Conservation (phyloP, 2,329 filamentous ascomycete species). For the Aspergillus versicolor region DNA sequence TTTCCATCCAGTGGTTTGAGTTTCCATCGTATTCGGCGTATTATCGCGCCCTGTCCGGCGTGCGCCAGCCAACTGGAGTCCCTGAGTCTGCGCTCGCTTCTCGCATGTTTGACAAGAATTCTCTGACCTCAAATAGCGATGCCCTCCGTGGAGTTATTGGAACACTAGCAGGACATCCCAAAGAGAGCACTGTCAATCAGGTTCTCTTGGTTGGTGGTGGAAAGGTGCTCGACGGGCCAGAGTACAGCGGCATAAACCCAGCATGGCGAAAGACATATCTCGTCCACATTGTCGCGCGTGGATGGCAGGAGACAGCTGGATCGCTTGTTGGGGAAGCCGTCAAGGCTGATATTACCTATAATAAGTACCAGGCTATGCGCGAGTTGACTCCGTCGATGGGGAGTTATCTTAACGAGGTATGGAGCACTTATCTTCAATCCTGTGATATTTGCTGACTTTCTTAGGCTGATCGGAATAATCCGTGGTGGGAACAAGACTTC, state of each 20-base stretch:
- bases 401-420: slow-evolving; percentile 38
- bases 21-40: slow-evolving; percentile 28
- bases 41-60: slow-evolving; percentile 28
- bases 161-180: slow-evolving; percentile 4
- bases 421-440: too few relatives aligned
- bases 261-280: slow-evolving; percentile 51
- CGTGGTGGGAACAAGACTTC: slow-evolving; percentile 15
- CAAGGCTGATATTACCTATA: slow-evolving; percentile 30
- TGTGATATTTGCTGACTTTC: not conserved
- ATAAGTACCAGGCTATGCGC: slow-evolving; percentile 32
- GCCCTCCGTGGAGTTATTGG: slow-evolving; percentile 9
- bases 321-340: slow-evolving; percentile 18
- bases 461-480: slow-evolving; percentile 19
- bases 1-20: slow-evolving; percentile 22
- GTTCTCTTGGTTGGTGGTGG: slow-evolving; percentile 27
- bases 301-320: slow-evolving; percentile 12
- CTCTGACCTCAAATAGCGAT: slow-evolving; percentile 4
- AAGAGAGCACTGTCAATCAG: slow-evolving; percentile 20
- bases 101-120: slow-evolving; percentile 23
- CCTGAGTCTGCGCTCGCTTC: slow-evolving; percentile 22
- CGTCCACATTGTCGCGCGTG: slow-evolving; percentile 28
- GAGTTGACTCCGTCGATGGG: slow-evolving; percentile 32
- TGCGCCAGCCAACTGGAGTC: slow-evolving; percentile 22
- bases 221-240: slow-evolving; percentile 29
- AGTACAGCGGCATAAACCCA: slow-evolving; percentile 49